Percentiles rank a stretch among this genome's conserved stretches.
These are phyloP conservation scores for Quercus phellos DNA, from an alignment of 331 rosid species.

Conservation along the genomic window DNA sequence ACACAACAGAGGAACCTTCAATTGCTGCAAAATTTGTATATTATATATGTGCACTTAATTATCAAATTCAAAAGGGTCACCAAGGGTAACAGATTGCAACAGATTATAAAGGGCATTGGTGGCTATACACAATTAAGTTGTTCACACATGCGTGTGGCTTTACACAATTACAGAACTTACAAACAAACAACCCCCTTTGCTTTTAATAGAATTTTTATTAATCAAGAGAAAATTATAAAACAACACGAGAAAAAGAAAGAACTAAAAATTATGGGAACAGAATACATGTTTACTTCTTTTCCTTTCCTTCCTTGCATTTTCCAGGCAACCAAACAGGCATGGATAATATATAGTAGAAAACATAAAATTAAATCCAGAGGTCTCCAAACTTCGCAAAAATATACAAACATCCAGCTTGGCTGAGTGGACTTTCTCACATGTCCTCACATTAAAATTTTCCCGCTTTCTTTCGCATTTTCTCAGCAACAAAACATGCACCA, in stretches of 20 bases:
- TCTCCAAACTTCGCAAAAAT: too few relatives aligned
- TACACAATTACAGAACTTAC: neutral
- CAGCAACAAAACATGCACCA: neutral
- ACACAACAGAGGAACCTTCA: constrained; percentile 74
- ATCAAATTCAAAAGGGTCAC: neutral
- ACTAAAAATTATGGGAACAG: neutral
- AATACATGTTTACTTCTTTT: neutral
- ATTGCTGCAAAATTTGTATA: constrained; percentile 49
- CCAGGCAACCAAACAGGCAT: neutral
- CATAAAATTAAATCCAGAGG: too few relatives aligned
- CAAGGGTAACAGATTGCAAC: neutral
- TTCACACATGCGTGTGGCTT: neutral
- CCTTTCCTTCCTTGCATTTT: neutral
- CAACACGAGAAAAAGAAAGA: neutral
- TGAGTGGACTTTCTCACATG: too few relatives aligned
- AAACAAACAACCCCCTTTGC: too few relatives aligned
- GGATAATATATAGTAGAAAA: neutral
- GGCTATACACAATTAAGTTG: neutral
- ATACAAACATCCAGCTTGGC: too few relatives aligned
- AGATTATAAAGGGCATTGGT: neutral
- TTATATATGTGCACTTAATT: constrained; percentile 17
- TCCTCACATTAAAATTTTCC: too few relatives aligned
- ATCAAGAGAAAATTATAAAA: neutral
- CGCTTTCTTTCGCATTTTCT: neutral
- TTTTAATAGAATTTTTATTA: too few relatives aligned